Evolutionary conservation across 1,139 yeast genomes (phyloP).

Genomic region (Kazachstania sp.): DNA sequence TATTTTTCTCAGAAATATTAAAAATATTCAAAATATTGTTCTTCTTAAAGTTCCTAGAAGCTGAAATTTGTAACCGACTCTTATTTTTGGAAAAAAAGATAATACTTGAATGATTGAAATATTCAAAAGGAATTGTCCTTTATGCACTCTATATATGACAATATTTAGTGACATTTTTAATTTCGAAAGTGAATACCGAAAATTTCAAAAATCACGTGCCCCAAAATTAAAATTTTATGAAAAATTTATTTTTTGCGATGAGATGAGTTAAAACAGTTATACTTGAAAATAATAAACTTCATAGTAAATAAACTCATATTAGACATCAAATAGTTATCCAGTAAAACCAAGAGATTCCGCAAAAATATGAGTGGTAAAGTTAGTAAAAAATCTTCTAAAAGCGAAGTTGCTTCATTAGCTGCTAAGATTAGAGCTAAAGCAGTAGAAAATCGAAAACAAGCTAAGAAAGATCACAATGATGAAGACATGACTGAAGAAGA

Average conservation of each 20-base stretch:
- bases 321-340: no score
- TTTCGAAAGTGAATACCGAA: background rate
- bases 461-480: constrained; percentile 11
- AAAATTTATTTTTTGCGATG: constrained; percentile 1
- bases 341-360: no score
- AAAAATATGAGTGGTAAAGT: constrained; percentile 15
- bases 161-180: background rate
- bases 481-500: constrained; percentile 8
- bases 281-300: background rate
- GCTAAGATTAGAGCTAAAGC: constrained; percentile 50
- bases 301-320: no score
- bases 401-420: constrained; percentile 30
- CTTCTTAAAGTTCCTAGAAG: no score
- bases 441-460: constrained; percentile 28
- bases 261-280: background rate
- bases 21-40: no score
- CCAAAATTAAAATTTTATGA: background rate
- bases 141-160: no score
- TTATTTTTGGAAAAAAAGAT: no score
- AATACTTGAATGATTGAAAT: no score
- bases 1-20: no score
- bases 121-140: no score
- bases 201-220: background rate
- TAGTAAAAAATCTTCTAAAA: constrained; percentile 17
- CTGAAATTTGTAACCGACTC: no score